Evolutionary conservation across 176 grass and related monocot genomes (phyloP).

Genomic region (Rhynchospora tenuis): DNA sequence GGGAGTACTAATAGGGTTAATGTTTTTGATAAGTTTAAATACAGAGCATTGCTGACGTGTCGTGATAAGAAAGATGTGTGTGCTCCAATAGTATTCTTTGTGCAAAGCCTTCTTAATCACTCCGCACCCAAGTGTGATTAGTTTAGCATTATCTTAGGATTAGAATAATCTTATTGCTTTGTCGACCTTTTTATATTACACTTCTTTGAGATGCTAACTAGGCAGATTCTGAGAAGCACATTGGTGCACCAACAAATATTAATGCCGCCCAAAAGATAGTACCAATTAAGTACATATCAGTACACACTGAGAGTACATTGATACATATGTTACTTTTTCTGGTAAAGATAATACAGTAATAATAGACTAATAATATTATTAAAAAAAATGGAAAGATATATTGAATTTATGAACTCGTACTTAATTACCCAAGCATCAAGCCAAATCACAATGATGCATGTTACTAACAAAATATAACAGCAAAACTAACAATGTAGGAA

Average conservation of each 20-base stretch:
- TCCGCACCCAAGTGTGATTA: slow-evolving; percentile 47
- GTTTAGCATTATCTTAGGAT: slow-evolving; percentile 44
- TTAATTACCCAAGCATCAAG: too few species aligned
- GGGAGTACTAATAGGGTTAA: too few species aligned
- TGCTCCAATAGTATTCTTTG: slow-evolving; percentile 8
- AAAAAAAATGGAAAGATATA: too few species aligned
- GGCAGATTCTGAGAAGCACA: neutral
- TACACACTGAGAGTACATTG: neutral
- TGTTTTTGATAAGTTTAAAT: slow-evolving; percentile 22
- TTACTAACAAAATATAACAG: too few species aligned
- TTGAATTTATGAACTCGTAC: too few species aligned
- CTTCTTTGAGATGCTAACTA: slow-evolving; percentile 4
- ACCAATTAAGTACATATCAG: neutral
- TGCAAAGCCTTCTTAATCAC: slow-evolving; percentile 12
- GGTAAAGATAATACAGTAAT: too few species aligned
- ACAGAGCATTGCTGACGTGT: slow-evolving; percentile 21
- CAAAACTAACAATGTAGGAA: too few species aligned
- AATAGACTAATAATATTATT: too few species aligned
- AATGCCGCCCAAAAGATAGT: neutral
- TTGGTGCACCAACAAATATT: neutral
- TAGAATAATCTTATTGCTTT: slow-evolving; percentile 34
- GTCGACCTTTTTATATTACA: slow-evolving; percentile 6
- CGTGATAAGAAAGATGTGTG: neutral
- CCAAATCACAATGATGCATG: too few species aligned
- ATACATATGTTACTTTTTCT: too few species aligned